Percentiles rank a stretch among this genome's conserved stretches.
These are phyloP conservation scores for Tetrahymena borealis DNA, from an alignment of 73 alveolate genomes.

Conservation along the genomic window DNA sequence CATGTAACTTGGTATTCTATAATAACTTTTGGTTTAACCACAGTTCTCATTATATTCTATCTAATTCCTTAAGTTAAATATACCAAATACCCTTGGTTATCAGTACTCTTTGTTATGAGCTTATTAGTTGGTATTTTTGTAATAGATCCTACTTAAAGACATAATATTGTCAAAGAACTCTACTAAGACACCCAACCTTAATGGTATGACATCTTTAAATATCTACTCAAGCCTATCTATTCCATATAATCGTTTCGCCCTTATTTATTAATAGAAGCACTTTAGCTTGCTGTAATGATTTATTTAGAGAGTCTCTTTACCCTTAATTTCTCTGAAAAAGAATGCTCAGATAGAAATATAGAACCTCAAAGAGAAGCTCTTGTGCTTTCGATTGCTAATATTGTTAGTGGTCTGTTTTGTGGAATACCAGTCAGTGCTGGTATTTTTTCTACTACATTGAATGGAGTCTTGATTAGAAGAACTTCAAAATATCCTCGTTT, in stretches of 20 bases:
- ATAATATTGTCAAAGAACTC: not conserved
- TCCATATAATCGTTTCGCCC: not conserved
- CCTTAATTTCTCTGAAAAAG: not conserved
- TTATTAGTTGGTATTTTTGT: not conserved
- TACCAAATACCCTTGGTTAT: not conserved
- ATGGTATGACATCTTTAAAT: not conserved
- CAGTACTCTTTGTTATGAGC: not conserved
- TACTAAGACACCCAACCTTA: not conserved
- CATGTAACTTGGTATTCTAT: not conserved
- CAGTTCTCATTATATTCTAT: not conserved
- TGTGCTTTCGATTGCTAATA: not conserved
- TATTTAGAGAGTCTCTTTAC: not conserved
- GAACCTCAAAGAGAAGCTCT: not conserved
- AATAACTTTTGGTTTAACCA: not conserved
- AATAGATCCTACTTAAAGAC: not conserved
- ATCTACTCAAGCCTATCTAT: not conserved
- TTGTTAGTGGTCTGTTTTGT: not conserved
- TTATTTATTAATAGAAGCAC: not conserved
- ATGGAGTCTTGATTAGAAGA: not conserved
- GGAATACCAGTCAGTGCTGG: constrained; percentile 1
- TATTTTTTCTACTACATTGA: not conserved
- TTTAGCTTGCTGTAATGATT: not conserved
- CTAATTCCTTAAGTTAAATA: not conserved
- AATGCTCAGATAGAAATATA: not conserved
- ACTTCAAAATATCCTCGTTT: not conserved